Percentiles rank a stretch among this genome's conserved stretches.
These are phyloP conservation scores for Hypocrella siamensis DNA, from an alignment of 2,329 filamentous ascomycete genomes.

Conservation along the genomic window DNA sequence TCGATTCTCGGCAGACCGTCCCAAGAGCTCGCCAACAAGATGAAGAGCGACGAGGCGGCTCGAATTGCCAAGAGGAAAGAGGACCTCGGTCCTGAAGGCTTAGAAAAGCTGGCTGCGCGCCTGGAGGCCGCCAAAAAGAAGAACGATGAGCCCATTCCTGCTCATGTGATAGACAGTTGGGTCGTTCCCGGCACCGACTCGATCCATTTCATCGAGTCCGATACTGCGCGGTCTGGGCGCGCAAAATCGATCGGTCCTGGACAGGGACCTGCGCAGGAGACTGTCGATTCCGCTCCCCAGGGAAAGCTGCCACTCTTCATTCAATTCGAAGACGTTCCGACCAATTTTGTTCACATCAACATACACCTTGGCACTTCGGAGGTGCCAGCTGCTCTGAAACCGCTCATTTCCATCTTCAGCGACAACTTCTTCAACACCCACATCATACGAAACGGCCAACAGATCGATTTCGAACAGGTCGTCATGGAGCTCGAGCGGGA, in stretches of 20 bases:
- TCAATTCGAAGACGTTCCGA: conserved; percentile 92
- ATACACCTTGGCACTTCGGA: conserved; percentile 65
- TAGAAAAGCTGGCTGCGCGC: conserved; percentile 58
- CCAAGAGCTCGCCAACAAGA: conserved; percentile 56
- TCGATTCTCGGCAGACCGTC: conserved; percentile 84
- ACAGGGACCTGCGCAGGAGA: conserved; percentile 55
- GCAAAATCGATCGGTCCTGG: conserved; percentile 55
- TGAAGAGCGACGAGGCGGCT: conserved; percentile 67
- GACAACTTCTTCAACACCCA: conserved; percentile 94
- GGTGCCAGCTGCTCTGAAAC: conserved; percentile 69
- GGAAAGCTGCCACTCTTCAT: conserved; percentile 65
- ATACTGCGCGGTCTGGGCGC: conserved; percentile 66
- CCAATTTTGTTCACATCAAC: conserved; percentile 78
- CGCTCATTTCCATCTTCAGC: conserved; percentile 68
- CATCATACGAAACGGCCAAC: conserved; percentile 58
- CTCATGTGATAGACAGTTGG: conserved; percentile 66
- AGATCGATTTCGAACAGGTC: conserved; percentile 77
- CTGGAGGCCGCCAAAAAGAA: conserved; percentile 73
- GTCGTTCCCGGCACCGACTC: conserved; percentile 73
- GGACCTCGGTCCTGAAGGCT: conserved; percentile 64
- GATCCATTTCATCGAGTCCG: conserved; percentile 86
- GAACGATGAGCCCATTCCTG: conserved; percentile 78
- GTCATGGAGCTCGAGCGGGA: conserved; percentile 84
- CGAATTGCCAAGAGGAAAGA: conserved; percentile 67
- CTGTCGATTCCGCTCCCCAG: conserved; percentile 53